Conservation (phyloP, 1,284 basidiomycete genomes). For the Pseudozyma flocculosa region DNA sequence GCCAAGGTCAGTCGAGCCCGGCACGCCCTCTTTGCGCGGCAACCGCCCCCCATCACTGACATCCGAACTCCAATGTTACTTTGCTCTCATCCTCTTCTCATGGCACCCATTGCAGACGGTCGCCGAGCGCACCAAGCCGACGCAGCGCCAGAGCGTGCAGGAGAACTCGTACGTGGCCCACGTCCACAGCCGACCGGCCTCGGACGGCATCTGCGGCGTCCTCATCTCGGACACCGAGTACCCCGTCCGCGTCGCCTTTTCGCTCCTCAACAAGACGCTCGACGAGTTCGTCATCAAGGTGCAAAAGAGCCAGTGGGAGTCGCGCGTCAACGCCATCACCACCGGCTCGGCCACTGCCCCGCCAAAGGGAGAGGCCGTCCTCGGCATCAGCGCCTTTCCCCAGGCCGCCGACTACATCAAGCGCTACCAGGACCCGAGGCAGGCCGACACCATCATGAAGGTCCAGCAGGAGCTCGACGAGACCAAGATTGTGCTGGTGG, state of each 20-base stretch:
- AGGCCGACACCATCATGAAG: slow-evolving; percentile 97
- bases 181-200: slow-evolving; percentile 67
- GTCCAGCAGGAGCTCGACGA: slow-evolving; percentile 98
- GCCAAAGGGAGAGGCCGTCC: slow-evolving; percentile 48
- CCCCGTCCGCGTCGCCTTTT: slow-evolving; percentile 93
- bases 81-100: not conserved
- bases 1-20: slow-evolving; percentile 44
- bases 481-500: slow-evolving; percentile 81
- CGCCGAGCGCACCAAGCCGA: slow-evolving; percentile 75
- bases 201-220: slow-evolving; percentile 67
- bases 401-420: slow-evolving; percentile 76
- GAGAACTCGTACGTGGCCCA: slow-evolving; percentile 94
- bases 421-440: slow-evolving; percentile 96
- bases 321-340: slow-evolving; percentile 46
- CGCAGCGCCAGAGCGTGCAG: slow-evolving; percentile 79
- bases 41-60: no score
- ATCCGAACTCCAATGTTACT: no score
- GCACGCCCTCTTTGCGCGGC: no score
- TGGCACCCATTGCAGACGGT: slow-evolving; percentile 66
- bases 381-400: slow-evolving; percentile 55
- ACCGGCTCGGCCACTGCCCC: slow-evolving; percentile 45
- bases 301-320: slow-evolving; percentile 67
- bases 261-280: slow-evolving; percentile 86
- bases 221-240: slow-evolving; percentile 95
- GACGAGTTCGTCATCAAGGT: slow-evolving; percentile 87